Conservation (phyloP, 176 grass and related monocot species). For the Pharus latifolius region DNA sequence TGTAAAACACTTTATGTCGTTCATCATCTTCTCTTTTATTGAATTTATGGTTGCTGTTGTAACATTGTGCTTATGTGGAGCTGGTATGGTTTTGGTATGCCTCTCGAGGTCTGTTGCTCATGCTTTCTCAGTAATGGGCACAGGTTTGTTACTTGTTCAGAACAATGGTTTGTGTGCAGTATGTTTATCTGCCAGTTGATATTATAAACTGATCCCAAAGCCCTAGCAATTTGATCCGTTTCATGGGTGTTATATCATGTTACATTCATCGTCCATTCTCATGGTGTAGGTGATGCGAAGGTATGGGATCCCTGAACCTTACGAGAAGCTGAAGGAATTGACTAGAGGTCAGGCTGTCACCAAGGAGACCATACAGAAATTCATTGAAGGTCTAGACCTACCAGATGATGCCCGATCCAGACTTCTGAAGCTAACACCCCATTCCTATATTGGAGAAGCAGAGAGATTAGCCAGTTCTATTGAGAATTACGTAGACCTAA, state of each 20-base stretch:
- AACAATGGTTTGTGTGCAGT: neutral
- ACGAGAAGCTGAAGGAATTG: conserved; percentile 94
- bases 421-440: conserved; percentile 62
- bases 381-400: conserved; percentile 67
- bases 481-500: conserved; percentile 34
- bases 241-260: neutral
- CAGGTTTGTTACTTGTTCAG: neutral
- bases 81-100: neutral
- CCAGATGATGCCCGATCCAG: conserved; percentile 30
- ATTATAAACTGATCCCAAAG: neutral
- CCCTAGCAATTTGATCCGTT: neutral
- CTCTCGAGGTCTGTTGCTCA: neutral
- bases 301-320: conserved; percentile 70
- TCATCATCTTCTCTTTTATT: neutral
- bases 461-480: conserved; percentile 58
- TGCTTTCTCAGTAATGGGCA: neutral
- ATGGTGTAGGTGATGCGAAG: conserved; percentile 78
- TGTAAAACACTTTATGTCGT: neutral
- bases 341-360: conserved; percentile 67
- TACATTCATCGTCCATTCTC: neutral
- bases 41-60: neutral
- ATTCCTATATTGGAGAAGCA: conserved; percentile 71
- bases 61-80: neutral
- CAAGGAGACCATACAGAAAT: conserved; percentile 67
- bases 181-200: neutral